phyloP scores from a whole-genome alignment of 331 rosid species.

The Quercus lobata region DNA sequence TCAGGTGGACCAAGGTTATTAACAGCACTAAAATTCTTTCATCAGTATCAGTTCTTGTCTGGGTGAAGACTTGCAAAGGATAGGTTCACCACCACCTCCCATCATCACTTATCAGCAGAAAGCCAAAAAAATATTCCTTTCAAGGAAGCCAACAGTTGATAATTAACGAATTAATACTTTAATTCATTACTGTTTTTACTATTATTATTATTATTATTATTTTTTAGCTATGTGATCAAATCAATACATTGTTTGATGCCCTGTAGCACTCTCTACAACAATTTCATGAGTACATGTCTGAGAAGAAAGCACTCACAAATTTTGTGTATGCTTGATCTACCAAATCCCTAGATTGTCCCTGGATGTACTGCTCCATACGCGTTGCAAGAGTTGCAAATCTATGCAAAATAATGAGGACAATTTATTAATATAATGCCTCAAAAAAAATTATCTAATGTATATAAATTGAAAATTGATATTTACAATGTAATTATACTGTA shows the following conservation, averaged over 20 bases:
- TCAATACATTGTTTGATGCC: not conserved
- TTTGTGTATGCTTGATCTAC: constrained; percentile 98
- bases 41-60: not conserved
- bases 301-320: constrained; percentile 60
- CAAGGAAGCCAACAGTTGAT: not conserved
- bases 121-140: not conserved
- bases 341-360: constrained; percentile 97
- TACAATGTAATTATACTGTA: not conserved
- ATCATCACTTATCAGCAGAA: too few relatives aligned
- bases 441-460: not conserved
- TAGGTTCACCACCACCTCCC: too few relatives aligned
- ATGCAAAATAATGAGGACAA: constrained; percentile 17
- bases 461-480: not conserved
- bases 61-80: not conserved
- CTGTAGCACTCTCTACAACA: not conserved
- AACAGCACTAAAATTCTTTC: not conserved
- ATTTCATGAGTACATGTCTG: not conserved
- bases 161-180: not conserved
- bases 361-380: constrained; percentile 91
- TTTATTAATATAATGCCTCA: not conserved
- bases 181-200: too few relatives aligned
- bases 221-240: not conserved
- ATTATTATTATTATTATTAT: too few relatives aligned
- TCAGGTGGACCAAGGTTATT: not conserved
- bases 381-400: constrained; percentile 98